Evolutionary conservation across 148 eudicot genomes (phyloP), one percentile per base, ranked within the genome.

Genomic region (Suaeda aralocaspica): DNA sequence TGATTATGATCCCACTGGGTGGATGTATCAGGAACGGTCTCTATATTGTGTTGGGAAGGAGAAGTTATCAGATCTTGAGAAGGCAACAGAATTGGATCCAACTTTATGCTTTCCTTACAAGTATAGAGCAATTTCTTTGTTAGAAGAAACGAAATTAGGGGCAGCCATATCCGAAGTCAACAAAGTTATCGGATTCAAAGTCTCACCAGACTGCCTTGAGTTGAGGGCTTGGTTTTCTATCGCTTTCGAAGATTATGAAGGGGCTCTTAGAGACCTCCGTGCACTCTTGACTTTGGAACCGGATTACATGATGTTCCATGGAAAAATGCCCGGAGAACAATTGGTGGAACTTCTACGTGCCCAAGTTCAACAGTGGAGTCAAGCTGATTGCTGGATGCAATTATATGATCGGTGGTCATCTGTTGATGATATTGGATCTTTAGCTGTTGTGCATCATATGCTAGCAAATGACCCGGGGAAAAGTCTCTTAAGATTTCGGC

Each of bases 1-100:
- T 25, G 84, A 86, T 39, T 39, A 81, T 67, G 83, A 76, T 59
- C 87, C 92, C 14, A 76, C 78, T n/a, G 98, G 98, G 33, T 92
- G 98, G 98, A 92, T 92, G 91, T 89, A 86, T 77, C 98, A 89
- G 67, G 98, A 92, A 72, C 77, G 87, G 21, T 89, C 93, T 2
- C 53, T 92, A 53, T 92, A 92, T 72, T 82, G 83, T 70, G 76
- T 79, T 12, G 98, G 98, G 44, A 79, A 75, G 72, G 91, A 85
- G 76, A 92, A 72, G 78, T 69, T 80, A 72, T 70, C 79, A 52
- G 96, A 88, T 89, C 72, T 91, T 70, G 81, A 78, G 13, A 82
- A 77, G 24, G 87, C 97, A 15, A 84, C 88, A 64, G 84, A 78
- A 74, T 59, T 91, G 56, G 97, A 91, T 70, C 97, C 97, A 4